These are phyloP conservation scores for Globisporangium spiculum DNA, from an alignment of 352 stramenopile genomes.

Conservation along the genomic window DNA sequence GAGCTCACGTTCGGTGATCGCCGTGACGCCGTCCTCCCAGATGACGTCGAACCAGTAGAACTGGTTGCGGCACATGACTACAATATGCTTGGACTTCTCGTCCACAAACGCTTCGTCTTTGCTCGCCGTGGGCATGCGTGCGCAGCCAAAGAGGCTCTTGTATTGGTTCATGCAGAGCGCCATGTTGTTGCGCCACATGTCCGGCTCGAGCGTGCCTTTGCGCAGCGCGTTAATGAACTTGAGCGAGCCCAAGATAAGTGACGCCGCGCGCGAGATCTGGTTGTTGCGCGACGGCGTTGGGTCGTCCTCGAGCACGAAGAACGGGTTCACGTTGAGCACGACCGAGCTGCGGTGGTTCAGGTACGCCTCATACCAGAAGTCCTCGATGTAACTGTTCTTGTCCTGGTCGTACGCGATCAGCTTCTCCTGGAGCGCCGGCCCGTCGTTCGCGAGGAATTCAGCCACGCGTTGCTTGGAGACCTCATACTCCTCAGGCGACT, in stretches of 20 bases:
- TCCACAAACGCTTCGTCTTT: constrained; percentile 83
- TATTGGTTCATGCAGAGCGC: constrained; percentile 97
- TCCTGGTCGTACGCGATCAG: constrained; percentile 70
- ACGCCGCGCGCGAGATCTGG: constrained; percentile 88
- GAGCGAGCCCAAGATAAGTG: constrained; percentile 88
- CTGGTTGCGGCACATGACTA: constrained; percentile 92
- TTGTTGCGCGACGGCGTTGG: constrained; percentile 85
- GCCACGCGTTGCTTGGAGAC: constrained; percentile 46
- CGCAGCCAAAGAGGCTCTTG: constrained; percentile 87
- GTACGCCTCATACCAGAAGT: constrained; percentile 97
- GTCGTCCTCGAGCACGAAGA: constrained; percentile 94
- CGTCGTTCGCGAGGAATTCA: constrained; percentile 66
- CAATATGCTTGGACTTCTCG: constrained; percentile 87
- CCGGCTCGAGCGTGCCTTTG: constrained; percentile 88
- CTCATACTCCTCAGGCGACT: constrained; percentile 64
- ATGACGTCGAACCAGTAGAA: constrained; percentile 95
- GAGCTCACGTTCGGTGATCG: constrained; percentile 90
- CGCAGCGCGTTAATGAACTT: constrained; percentile 91
- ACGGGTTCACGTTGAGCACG: constrained; percentile 96
- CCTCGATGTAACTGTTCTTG: constrained; percentile 84
- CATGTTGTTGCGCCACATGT: constrained; percentile 84
- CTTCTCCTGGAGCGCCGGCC: constrained; percentile 66
- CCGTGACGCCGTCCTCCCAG: constrained; percentile 81
- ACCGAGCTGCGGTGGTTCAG: constrained; percentile 90
- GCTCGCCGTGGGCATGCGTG: constrained; percentile 73